phyloP scores from a whole-genome alignment of 2,329 filamentous ascomycete genomes.

The Diaporthe eres region DNA sequence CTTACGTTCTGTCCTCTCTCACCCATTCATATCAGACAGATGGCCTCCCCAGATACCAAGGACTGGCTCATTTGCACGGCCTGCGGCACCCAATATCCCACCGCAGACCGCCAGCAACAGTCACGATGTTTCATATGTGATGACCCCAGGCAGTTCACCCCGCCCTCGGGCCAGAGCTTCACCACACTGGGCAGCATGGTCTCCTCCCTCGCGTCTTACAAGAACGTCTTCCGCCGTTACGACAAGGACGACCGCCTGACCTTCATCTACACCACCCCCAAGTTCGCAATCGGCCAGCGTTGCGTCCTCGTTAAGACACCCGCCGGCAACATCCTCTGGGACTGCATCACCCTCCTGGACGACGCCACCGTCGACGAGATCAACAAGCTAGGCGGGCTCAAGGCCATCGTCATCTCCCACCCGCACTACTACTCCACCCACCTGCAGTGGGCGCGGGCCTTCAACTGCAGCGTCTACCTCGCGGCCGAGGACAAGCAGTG shows the following conservation, averaged over 20 bases:
- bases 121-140: conserved; percentile 79
- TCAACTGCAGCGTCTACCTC: conserved; percentile 79
- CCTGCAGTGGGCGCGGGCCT: conserved; percentile 78
- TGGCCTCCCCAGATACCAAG: conserved; percentile 4
- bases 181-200: conserved; percentile 68
- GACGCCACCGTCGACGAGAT: conserved; percentile 72
- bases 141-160: conserved; percentile 80
- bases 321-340: conserved; percentile 83
- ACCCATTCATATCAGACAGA: not conserved
- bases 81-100: conserved; percentile 79
- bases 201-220: conserved; percentile 53
- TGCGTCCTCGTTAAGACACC: conserved; percentile 77
- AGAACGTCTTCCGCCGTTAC: conserved; percentile 68
- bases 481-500: conserved; percentile 76
- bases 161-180: conserved; percentile 74
- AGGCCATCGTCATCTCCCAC: conserved; percentile 82
- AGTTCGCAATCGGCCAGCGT: conserved; percentile 82
- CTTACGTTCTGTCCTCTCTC: not conserved
- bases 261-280: conserved; percentile 65
- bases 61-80: conserved; percentile 71
- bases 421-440: conserved; percentile 88
- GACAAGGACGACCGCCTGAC: conserved; percentile 59
- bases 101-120: conserved; percentile 61
- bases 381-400: conserved; percentile 73
- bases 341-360: conserved; percentile 80